Evolutionary conservation across 208 protist species (phyloP).

Genomic region (Balamuthia mandrillaris): DNA sequence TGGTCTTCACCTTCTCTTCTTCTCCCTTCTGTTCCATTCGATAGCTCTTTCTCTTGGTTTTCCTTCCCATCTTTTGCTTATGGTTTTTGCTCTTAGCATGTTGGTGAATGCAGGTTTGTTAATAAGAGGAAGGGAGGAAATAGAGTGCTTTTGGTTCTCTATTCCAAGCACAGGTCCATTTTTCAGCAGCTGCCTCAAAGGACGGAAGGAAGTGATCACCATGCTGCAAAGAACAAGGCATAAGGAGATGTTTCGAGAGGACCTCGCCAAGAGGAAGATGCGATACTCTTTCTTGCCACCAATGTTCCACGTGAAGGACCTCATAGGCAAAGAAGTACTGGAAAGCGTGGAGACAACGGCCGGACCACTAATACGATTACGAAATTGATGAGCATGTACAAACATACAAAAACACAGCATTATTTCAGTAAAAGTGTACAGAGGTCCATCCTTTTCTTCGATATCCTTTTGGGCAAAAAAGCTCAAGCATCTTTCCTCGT

Average conservation of each 20-base stretch:
- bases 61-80: too few relatives aligned
- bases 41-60: too few relatives aligned
- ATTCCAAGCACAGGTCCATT: slow-evolving; percentile 9
- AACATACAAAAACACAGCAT: too few relatives aligned
- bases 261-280: neutral
- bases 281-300: neutral
- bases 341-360: slow-evolving; percentile 9
- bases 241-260: slow-evolving; percentile 20
- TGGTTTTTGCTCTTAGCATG: too few relatives aligned
- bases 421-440: too few relatives aligned
- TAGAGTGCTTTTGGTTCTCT: slow-evolving; percentile 17
- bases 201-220: neutral
- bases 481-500: slow-evolving; percentile 22
- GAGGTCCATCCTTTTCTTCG: too few relatives aligned
- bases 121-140: neutral
- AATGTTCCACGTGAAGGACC: neutral
- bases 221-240: slow-evolving; percentile 10
- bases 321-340: slow-evolving; percentile 1
- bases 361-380: neutral
- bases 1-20: too few relatives aligned
- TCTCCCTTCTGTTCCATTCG: too few relatives aligned
- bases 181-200: neutral
- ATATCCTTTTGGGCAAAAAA: too few relatives aligned
- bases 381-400: too few relatives aligned
- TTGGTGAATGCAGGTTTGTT: slow-evolving; percentile 3